Evolutionary conservation across 2,329 filamentous ascomycete species (phyloP), one percentile per base, ranked within the genome.

Genomic region (Cercospora beticola): DNA sequence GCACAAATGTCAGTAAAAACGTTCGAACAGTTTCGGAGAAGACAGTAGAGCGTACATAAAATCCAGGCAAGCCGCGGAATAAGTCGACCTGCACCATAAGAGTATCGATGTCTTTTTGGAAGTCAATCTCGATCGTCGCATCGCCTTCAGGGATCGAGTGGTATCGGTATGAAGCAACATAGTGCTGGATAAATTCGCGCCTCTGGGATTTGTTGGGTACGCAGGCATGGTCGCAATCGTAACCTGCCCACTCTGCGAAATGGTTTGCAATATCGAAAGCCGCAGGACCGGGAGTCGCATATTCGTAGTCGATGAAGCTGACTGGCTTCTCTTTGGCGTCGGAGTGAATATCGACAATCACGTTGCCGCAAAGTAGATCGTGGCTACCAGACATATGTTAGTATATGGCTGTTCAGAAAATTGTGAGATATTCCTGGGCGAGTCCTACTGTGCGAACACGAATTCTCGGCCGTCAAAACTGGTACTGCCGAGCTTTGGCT

Each of bases 231-330:
- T 98, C 93, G 84, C 95, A 99, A 75, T 97, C 93, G 77, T 97
- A 97, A 67, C 95, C 95, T 69, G 91, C 94, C 94, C 95, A 99
- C 82, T 99, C 95, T 59, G 95, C 93, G 78, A 99, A 97, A 84
- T 99, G 95, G 82, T 99, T 99, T 62, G 94, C 91, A 74, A 99
- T 89, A 79, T 99, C 95, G 81, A 99, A 99, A 1, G 94, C 94
- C 4, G 94, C 93, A 1, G 94, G 94, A 0, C 94, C 94, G 2
- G 95, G 94, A 4, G 93, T 95, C 14, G 94, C 93, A 81, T 99
- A 99, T 81, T 99, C 95, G 83, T 98, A 99, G 82, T 99, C 95
- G 79, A 99, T 99, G 81, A 99, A 98, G 77, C 87, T 88, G 65
- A 94, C 90, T 2, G 77, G 74, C 18, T 71, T 71, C 62, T 77